Evolutionary conservation across 805 yeast genomes (phyloP), one percentile per base, ranked within the genome.

Genomic region (Saccharomyces paradoxus): DNA sequence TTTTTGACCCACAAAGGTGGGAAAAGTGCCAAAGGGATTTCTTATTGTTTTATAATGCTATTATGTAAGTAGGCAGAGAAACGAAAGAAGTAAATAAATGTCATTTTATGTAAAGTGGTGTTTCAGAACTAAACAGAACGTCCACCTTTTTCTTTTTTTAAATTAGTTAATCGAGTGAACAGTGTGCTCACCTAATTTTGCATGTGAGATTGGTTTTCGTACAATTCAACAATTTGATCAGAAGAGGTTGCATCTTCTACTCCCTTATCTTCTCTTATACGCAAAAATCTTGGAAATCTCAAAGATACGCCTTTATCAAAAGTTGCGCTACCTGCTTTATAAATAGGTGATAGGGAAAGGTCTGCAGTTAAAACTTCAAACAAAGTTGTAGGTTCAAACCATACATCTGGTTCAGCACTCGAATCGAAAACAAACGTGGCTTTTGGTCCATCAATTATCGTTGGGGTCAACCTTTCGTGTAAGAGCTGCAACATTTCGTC

Each of bases 1-100:
- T 94, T 70, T 94, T 94, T 68, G 98, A 94, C 66, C 97, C 98
- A 4, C 88, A 85, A 61, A 82, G 87, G 57, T 94, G 99, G 99
- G 96, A 89, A 64, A 89, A 88, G 71, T 90, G 92, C 59, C 89
- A 87, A 70, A 80, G 81, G 65, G 87, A 83, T 63, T 82, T 82
- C 65, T 75, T 81, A 13, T 66, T 83, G 52, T 78, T 77, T 65
- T 83, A 83, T 65, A 83, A 80, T 50, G 82, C 84, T 50, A 82
- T 83, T 60, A 82, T 85, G 71, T 79, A 73, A 67, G 37, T 46
- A 6, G 41, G 14, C 31, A 14, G 13, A 48, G 13, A 48, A 10
- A 48, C n/a, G 29, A 28, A 37, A 48, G 22, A 28, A 48, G 31
- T 28, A 48, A 48, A 48, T 17, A 29, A 48, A 48, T 26, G 44